These are phyloP conservation scores for Agaricus bisporus DNA, from an alignment of 768 basidiomycete species.

Conservation along the genomic window DNA sequence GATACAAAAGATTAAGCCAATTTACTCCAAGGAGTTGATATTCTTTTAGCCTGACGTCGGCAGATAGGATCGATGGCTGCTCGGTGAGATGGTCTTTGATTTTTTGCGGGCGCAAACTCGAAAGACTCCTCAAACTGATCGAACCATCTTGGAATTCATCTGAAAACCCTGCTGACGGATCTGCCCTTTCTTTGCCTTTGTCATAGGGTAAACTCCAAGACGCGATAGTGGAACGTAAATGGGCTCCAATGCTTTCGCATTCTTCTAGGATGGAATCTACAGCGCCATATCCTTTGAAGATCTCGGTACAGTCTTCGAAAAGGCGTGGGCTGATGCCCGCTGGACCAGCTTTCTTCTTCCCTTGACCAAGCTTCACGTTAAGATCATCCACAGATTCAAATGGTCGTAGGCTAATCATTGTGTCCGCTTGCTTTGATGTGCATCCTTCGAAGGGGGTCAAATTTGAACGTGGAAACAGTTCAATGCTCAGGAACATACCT, in stretches of 20 bases:
- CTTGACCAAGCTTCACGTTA: slow-evolving; percentile 68
- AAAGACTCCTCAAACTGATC: slow-evolving; percentile 46
- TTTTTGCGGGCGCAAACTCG: slow-evolving; percentile 31
- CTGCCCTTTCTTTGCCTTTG: slow-evolving; percentile 33
- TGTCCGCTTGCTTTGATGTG: slow-evolving; percentile 70
- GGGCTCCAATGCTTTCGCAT: slow-evolving; percentile 81
- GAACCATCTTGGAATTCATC: slow-evolving; percentile 56
- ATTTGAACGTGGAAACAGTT: not conserved
- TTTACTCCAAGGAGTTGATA: slow-evolving; percentile 98
- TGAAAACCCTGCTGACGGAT: slow-evolving; percentile 11
- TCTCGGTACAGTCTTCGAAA: slow-evolving; percentile 84
- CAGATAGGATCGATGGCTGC: slow-evolving; percentile 66
- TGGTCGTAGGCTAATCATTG: slow-evolving; percentile 74
- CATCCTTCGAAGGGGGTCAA: slow-evolving; percentile 47
- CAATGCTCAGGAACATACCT: slow-evolving; percentile 35
- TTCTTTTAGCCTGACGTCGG: slow-evolving; percentile 80
- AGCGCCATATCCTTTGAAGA: slow-evolving; percentile 79
- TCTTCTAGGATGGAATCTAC: slow-evolving; percentile 86
- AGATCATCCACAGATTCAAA: slow-evolving; percentile 75
- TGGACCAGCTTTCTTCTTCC: slow-evolving; percentile 81
- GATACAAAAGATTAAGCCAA: slow-evolving; percentile 89
- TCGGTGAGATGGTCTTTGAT: slow-evolving; percentile 61
- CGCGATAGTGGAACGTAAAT: slow-evolving; percentile 67
- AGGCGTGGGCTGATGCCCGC: slow-evolving; percentile 82
- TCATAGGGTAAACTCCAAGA: slow-evolving; percentile 58